A percentile compares a stretch with the other conserved stretches of the same genome.
Conservation (phyloP, 768 basidiomycete genomes). For the Mycena rebaudengoi region DNA sequence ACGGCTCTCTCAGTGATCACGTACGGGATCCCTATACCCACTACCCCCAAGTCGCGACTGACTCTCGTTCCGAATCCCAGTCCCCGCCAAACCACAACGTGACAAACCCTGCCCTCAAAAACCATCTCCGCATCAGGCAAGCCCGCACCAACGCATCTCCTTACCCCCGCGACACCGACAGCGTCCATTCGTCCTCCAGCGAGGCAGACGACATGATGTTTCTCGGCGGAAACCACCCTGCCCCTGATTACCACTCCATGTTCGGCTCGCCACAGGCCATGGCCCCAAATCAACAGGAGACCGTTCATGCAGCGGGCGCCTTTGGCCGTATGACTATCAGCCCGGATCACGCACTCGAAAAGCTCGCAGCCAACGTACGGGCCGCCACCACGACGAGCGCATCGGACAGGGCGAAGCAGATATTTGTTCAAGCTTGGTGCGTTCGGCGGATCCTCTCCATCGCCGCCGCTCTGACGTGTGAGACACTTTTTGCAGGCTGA, state of each 20-base stretch:
- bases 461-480: conserved; percentile 12
- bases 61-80: conserved; percentile 48
- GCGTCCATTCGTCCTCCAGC: conserved; percentile 86
- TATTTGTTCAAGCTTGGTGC: conserved; percentile 92
- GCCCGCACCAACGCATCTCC: conserved; percentile 82
- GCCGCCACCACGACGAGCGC: conserved; percentile 92
- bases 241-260: conserved; percentile 74
- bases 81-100: conserved; percentile 82
- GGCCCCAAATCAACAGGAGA: conserved; percentile 54
- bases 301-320: conserved; percentile 73
- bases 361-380: conserved; percentile 86
- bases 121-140: conserved; percentile 78
- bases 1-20: conserved; percentile 53
- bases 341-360: conserved; percentile 83
- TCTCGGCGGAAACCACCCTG: conserved; percentile 51
- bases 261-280: conserved; percentile 59
- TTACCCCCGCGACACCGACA: conserved; percentile 86
- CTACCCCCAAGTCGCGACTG: too few relatives aligned
- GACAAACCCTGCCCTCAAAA: conserved; percentile 79
- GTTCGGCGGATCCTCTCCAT: conserved; percentile 39
- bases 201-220: conserved; percentile 92
- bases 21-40: conserved; percentile 43
- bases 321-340: conserved; percentile 82
- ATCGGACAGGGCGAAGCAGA: conserved; percentile 90
- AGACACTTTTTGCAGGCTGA: conserved; percentile 62